A percentile compares a stretch with the other conserved stretches of the same genome.
Evolutionary conservation across 164 flowering plant species (phyloP).

Genomic region (Umbellularia californica): DNA sequence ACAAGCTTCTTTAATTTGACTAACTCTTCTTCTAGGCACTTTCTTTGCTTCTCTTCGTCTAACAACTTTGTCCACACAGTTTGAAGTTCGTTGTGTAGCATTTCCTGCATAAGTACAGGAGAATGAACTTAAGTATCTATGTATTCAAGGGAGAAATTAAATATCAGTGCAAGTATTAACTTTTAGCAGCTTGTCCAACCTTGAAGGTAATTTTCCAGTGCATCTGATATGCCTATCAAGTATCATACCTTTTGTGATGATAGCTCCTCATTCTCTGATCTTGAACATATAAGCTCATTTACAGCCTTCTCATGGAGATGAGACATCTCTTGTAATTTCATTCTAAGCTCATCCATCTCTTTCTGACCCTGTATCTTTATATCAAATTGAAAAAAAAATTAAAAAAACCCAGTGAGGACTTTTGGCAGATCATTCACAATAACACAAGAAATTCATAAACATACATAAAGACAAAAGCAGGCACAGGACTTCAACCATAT

Average conservation of each 20-base stretch:
- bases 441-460: no score
- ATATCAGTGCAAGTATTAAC: background rate
- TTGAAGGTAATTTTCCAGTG: background rate
- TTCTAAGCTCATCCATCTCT: constrained; percentile 32
- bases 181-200: background rate
- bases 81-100: constrained; percentile 42
- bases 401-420: no score
- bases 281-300: constrained; percentile 43
- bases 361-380: constrained; percentile 27
- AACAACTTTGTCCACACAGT: constrained; percentile 32
- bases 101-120: constrained; percentile 26
- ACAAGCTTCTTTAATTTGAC: constrained; percentile 41
- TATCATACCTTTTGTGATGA: constrained; percentile 49
- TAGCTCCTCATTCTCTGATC: constrained; percentile 37
- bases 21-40: constrained; percentile 55
- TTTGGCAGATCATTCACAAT: no score
- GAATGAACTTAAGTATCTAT: background rate
- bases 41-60: constrained; percentile 60
- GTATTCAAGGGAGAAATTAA: background rate
- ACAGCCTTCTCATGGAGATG: constrained; percentile 36
- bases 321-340: constrained; percentile 31
- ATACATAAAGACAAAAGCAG: no score
- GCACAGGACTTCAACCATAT: no score
- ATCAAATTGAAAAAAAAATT: background rate
- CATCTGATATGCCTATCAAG: constrained; percentile 4